Base-by-base conservation (phyloP, 1,284 basidiomycete species). In the Cystobasidiaceae sp. region DNA sequence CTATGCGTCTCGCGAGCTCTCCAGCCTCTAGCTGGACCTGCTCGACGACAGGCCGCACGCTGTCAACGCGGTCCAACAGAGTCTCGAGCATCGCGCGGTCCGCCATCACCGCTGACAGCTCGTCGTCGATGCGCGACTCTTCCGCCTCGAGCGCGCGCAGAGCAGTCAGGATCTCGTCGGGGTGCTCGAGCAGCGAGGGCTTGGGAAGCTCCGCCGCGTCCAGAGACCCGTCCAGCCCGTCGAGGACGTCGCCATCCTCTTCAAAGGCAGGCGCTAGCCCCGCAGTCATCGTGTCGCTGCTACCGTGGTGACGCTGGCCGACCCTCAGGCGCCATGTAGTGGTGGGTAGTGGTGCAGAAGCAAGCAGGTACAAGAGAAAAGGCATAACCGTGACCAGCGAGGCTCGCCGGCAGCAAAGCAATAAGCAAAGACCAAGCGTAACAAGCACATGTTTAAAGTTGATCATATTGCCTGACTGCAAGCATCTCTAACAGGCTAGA, bases 111-210 rank as follows among this genome's bases (percentile, higher is more conserved):
- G 25, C 33, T 5, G 61, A 25, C 17, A 73, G 65, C 6, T 51
- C 56, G 3, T 50, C 44, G 44, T 74, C 73, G 37, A 73, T 69
- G 4, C 23, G 28, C 3, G 68, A 65, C 46, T 74, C 73, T n/a
- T 69, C 60, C 0, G 79, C 81, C 69, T 89, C 85, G 0, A 89
- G 60, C 49, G 49, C 52, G n/a, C 67, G 52, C 48, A 68, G 27
- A 3, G 63, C 67, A 17, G 44, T 27, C 19, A 52, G 43, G 15
- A 67, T 55, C 2, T 61, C 66, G 25, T 13, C 46, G 4, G 48
- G 49, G 19, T 41, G 33, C 39, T 54, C 41, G 19, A 67, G 66
- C 51, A 15, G 17, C 28, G 49, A 21, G 2, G 61, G 61, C 30
- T 56, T 41, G 4, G 52, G 52, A 21, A 64, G 43, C 4, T 13